Evolutionary conservation across 2,329 filamentous ascomycete species (phyloP).

Genomic region (Cercospora beticola): DNA sequence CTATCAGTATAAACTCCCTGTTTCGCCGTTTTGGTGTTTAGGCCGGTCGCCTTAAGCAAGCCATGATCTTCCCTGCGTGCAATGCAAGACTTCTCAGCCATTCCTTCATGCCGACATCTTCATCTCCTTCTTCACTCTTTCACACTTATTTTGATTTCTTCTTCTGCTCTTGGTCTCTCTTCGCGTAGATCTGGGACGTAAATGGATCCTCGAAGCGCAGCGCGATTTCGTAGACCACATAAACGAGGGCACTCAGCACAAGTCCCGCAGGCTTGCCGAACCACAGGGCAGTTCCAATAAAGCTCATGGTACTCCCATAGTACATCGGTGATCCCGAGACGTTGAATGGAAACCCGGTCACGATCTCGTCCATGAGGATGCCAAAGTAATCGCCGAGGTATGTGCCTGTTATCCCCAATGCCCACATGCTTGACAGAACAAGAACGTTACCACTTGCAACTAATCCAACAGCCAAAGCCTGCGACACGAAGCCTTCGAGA

Average conservation of each 20-base stretch:
- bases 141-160: slow-evolving; percentile 10
- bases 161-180: slow-evolving; percentile 62
- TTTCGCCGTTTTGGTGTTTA: background rate
- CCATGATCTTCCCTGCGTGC: background rate
- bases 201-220: slow-evolving; percentile 91
- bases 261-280: slow-evolving; percentile 86
- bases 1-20: background rate
- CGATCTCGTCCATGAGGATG: slow-evolving; percentile 92
- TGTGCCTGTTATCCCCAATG: slow-evolving; percentile 88
- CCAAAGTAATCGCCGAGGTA: slow-evolving; percentile 99
- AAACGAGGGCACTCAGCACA: slow-evolving; percentile 71
- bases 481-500: slow-evolving; percentile 60
- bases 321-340: slow-evolving; percentile 93
- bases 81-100: background rate
- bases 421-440: slow-evolving; percentile 86
- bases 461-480: slow-evolving; percentile 67
- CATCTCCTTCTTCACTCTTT: background rate
- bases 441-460: slow-evolving; percentile 76
- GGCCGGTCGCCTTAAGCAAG: background rate
- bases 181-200: slow-evolving; percentile 87
- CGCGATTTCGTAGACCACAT: slow-evolving; percentile 75
- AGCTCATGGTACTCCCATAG: slow-evolving; percentile 88
- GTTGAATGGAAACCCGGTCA: slow-evolving; percentile 95
- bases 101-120: slow-evolving; percentile 26
- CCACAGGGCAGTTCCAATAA: slow-evolving; percentile 80